A percentile compares a stretch with the other conserved stretches of the same genome.
Conservation (phyloP, 768 basidiomycete species). For the Vararia minispora region DNA sequence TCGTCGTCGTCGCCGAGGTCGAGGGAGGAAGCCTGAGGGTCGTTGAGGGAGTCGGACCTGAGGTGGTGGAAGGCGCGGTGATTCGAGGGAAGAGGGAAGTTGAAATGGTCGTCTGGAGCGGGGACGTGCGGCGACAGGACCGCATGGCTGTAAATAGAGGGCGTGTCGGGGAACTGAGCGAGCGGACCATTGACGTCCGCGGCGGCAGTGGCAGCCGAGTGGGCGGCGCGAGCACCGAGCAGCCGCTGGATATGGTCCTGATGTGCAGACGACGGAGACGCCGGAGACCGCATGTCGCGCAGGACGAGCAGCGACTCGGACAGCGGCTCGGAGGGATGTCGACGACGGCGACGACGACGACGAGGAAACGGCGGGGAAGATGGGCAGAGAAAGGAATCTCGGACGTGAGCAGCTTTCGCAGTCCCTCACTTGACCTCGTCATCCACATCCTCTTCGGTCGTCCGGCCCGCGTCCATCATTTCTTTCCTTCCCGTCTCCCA, state of each 20-base stretch:
- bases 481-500: not conserved
- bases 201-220: too few species aligned
- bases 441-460: too few species aligned
- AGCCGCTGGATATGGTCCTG: conserved; percentile 39
- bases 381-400: conserved; percentile 4
- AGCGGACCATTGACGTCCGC: conserved; percentile 40
- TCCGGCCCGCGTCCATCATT: not conserved
- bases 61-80: conserved; percentile 15
- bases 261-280: conserved; percentile 26
- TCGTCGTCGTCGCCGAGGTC: conserved; percentile 38
- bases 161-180: conserved; percentile 53
- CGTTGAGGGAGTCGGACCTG: conserved; percentile 30
- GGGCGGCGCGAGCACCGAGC: conserved; percentile 42
- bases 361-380: conserved; percentile 12
- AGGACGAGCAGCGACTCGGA: conserved; percentile 6
- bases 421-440: not conserved
- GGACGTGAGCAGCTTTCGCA: not conserved
- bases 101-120: conserved; percentile 20
- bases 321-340: conserved; percentile 12
- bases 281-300: conserved; percentile 25
- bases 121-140: conserved; percentile 39
- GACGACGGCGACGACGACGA: conserved; percentile 4
- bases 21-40: conserved; percentile 39
- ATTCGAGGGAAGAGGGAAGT: conserved; percentile 17
- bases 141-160: conserved; percentile 58